Evolutionary conservation across 345 rosid species (phyloP).

Genomic region (Populus tremula): DNA sequence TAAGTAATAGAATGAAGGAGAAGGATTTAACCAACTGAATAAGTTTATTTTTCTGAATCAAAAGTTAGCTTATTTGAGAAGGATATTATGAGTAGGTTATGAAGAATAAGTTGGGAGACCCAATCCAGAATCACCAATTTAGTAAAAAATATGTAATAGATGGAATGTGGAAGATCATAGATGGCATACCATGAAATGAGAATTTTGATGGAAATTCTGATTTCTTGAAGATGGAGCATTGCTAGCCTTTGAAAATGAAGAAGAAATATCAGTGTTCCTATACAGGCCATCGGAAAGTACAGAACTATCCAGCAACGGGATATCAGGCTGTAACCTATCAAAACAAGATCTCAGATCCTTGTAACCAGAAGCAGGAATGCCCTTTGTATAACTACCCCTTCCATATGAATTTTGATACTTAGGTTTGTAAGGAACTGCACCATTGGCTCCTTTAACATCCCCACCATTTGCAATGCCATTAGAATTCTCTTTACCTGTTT

Average conservation of each 20-base stretch:
- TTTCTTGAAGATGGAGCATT: conserved; percentile 57
- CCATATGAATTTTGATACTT: conserved; percentile 55
- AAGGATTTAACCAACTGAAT: neutral
- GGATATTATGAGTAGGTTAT: neutral
- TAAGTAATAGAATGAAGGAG: neutral
- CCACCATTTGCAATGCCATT: conserved; percentile 39
- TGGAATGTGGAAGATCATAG: neutral
- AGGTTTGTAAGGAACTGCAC: conserved; percentile 52
- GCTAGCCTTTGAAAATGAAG: conserved; percentile 51
- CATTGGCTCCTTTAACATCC: conserved; percentile 53
- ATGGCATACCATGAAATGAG: conserved; percentile 51
- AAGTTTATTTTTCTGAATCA: neutral
- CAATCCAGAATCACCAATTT: neutral
- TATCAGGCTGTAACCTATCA: conserved; percentile 29
- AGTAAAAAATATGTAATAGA: neutral
- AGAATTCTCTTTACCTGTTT: conserved; percentile 50
- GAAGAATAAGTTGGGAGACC: neutral
- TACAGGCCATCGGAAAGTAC: conserved; percentile 34
- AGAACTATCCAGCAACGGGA: neutral
- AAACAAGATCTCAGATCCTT: conserved; percentile 60
- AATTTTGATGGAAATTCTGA: conserved; percentile 52
- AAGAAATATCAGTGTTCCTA: conserved; percentile 43
- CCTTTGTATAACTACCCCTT: conserved; percentile 47
- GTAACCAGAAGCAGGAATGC: conserved; percentile 48
- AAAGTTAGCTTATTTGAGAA: too few species aligned